These are phyloP conservation scores for Pulicaria dysenterica DNA, from an alignment of 129 eudicot genomes.

Conservation along the genomic window DNA sequence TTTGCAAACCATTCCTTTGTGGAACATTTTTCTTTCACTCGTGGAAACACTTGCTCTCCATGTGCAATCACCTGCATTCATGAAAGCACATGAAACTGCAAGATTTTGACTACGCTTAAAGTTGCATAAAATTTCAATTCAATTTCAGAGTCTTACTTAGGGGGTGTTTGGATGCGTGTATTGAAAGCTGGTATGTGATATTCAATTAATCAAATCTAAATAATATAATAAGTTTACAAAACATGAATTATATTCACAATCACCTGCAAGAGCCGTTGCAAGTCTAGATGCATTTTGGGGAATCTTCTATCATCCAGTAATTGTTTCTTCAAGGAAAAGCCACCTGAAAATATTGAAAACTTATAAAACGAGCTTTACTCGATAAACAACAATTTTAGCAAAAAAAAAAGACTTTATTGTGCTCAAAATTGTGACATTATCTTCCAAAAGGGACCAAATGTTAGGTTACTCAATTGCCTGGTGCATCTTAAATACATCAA, in stretches of 20 bases:
- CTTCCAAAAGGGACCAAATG: background rate
- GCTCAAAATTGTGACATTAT: background rate
- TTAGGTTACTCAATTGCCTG: background rate
- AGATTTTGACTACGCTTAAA: background rate
- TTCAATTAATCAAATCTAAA: background rate
- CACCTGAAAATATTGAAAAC: conserved; percentile 52
- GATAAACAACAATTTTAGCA: background rate
- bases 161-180: background rate
- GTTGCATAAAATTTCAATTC: conserved; percentile 1
- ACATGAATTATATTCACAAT: background rate
- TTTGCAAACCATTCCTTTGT: conserved; percentile 81
- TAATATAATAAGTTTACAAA: background rate
- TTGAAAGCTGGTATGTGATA: background rate
- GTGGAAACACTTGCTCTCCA: conserved; percentile 97
- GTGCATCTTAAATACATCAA: background rate
- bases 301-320: conserved; percentile 85
- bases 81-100: background rate
- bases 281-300: conserved; percentile 96
- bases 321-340: conserved; percentile 82
- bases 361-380: background rate
- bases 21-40: conserved; percentile 87
- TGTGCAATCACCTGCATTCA: conserved; percentile 79
- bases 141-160: background rate
- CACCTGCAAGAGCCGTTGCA: conserved; percentile 96
- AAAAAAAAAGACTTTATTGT: background rate